phyloP scores from a whole-genome alignment of 768 basidiomycete genomes.

The Daedalea quercina region DNA sequence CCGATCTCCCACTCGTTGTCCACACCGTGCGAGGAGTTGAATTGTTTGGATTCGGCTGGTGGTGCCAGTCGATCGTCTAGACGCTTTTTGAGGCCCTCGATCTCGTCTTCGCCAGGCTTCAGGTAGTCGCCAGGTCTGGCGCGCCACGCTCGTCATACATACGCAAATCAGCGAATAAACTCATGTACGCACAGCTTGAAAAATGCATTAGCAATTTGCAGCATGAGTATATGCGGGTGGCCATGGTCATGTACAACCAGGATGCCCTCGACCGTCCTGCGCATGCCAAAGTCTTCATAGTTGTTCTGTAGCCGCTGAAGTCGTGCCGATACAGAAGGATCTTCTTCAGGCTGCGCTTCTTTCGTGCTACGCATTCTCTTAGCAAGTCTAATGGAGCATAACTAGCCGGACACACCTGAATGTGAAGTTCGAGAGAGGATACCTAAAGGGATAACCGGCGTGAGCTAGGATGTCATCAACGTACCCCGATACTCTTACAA shows the following conservation, averaged over 20 bases:
- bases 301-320: constrained; percentile 92
- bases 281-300: constrained; percentile 96
- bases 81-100: constrained; percentile 82
- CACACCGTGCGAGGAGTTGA: constrained; percentile 67
- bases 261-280: constrained; percentile 87
- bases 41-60: constrained; percentile 62
- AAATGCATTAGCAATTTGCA: constrained; percentile 98
- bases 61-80: constrained; percentile 88
- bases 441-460: constrained; percentile 34
- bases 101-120: constrained; percentile 91
- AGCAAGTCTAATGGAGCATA: neutral
- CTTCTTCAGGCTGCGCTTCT: constrained; percentile 95
- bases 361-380: constrained; percentile 82
- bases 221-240: constrained; percentile 95
- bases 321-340: constrained; percentile 91
- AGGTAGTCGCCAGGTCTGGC: constrained; percentile 95
- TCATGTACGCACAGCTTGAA: constrained; percentile 82
- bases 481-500: constrained; percentile 27
- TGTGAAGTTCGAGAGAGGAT: constrained; percentile 86
- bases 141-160: neutral
- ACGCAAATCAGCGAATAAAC: neutral
- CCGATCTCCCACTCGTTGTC: constrained; percentile 95
- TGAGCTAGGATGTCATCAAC: neutral
- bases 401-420: constrained; percentile 54
- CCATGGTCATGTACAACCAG: constrained; percentile 94